Conservation (phyloP, 148 eudicot species). For the Fagopyrum esculentum region DNA sequence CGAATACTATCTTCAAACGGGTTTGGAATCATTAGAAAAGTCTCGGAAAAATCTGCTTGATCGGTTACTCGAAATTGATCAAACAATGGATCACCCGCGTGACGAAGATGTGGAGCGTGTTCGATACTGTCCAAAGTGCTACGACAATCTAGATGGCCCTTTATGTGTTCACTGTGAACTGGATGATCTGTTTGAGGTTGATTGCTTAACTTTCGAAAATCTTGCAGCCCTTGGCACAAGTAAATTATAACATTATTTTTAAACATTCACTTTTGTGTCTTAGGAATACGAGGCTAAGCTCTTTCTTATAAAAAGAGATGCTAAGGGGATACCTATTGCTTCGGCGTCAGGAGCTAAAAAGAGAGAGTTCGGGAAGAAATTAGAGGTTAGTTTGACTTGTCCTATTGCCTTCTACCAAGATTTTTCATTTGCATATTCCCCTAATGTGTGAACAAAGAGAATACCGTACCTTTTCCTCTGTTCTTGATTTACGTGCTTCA, state of each 20-base stretch:
- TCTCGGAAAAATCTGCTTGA: conserved; percentile 55
- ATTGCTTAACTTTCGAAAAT: conserved; percentile 10
- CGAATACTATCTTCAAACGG: conserved; percentile 63
- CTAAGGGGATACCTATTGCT: conserved; percentile 48
- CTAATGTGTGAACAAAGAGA: neutral
- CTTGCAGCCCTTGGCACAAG: conserved; percentile 4
- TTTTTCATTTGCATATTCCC: neutral
- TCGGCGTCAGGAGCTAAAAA: conserved; percentile 66
- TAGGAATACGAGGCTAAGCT: conserved; percentile 95
- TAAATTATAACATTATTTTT: neutral
- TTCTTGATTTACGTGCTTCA: neutral
- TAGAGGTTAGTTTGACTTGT: conserved; percentile 38
- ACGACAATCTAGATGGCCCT: conserved; percentile 55
- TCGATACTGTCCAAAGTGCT: conserved; percentile 76
- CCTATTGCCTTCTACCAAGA: neutral
- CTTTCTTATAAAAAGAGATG: conserved; percentile 62
- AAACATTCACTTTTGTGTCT: conserved; percentile 5
- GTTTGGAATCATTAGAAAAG: conserved; percentile 65
- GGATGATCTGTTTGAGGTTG: conserved; percentile 81
- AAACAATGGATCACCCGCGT: conserved; percentile 70
- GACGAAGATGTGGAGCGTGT: conserved; percentile 73
- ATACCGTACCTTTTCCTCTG: neutral
- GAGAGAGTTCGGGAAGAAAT: conserved; percentile 61
- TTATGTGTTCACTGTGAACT: conserved; percentile 83
- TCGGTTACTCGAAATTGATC: conserved; percentile 64